Base-by-base conservation (phyloP, 345 rosid species). In the Moricandia arvensis region DNA sequence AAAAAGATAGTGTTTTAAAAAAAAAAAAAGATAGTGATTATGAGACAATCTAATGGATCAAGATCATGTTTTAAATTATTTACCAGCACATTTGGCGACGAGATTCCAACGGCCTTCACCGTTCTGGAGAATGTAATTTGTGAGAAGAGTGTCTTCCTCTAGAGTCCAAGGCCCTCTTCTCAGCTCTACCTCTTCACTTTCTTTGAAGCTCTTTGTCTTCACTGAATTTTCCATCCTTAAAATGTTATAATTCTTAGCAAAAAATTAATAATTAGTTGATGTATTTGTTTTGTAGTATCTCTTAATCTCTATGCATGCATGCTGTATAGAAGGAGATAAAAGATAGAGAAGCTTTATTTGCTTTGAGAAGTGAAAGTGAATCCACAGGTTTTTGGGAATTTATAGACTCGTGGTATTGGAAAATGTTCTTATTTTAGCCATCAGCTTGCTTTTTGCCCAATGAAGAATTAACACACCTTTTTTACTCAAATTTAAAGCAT, bases 41-140 rank as follows among this genome's bases (percentile, higher is more conserved):
- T 11, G 0, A 37, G 31, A 49, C 10, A 51, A 69, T 61, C 59
- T 47, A 47, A 29, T 3, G 10, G 26, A 63, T 16, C 30, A 70
- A 58, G 8, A 71, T 8, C 11, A n/a, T 0, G 37, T 53, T 29
- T 68, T 29, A 0, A 7, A 2, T 5, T 5, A 35, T 17, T 6
- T 84, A 93, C 98, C 98, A 43, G 97, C 93, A 68, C 89, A 83
- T 82, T 86, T 87, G 90, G 98, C 58, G 86, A 77, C 80, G 54
- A 83, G 63, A 67, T 93, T 93, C 98, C 98, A 93, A 37, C 97
- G 91, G 7, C 98, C 97, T 79, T 93, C 94, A 9, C 97, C 93
- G 6, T 93, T 91, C 1, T 84, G 79, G 66, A 88, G 73, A 74
- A 93, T 86, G 83, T 85, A 87, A 77, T 83, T 89, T 2, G 85